These are phyloP conservation scores for Meyerozyma sp. DNA, from an alignment of 1,139 yeast species.

Conservation along the genomic window DNA sequence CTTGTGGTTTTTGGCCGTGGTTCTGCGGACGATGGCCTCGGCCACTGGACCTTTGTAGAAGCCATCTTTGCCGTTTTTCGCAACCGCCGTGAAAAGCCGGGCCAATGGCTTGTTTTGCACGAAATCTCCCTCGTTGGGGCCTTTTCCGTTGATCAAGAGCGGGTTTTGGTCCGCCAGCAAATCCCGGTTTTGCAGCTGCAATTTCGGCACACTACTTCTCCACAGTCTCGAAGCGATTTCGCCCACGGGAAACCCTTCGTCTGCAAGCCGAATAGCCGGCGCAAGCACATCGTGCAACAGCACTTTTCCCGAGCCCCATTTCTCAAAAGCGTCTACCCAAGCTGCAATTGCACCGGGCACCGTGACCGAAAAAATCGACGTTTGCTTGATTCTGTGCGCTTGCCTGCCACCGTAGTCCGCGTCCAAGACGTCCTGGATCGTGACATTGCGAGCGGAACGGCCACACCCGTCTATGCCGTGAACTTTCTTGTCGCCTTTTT, in stretches of 20 bases:
- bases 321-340: slow-evolving; percentile 62
- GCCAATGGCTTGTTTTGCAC: slow-evolving; percentile 53
- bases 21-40: slow-evolving; percentile 53
- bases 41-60: slow-evolving; percentile 70
- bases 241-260: slow-evolving; percentile 61
- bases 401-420: slow-evolving; percentile 38
- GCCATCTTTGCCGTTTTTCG: slow-evolving; percentile 54
- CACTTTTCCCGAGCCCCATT: slow-evolving; percentile 73
- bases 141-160: slow-evolving; percentile 30
- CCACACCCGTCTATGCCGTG: slow-evolving; percentile 78
- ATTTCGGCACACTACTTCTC: slow-evolving; percentile 32
- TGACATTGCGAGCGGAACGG: slow-evolving; percentile 50
- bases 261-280: slow-evolving; percentile 71
- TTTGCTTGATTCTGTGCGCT: slow-evolving; percentile 33
- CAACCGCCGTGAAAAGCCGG: slow-evolving; percentile 46
- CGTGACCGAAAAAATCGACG: slow-evolving; percentile 57
- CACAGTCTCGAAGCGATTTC: slow-evolving; percentile 55
- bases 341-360: slow-evolving; percentile 80
- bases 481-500: slow-evolving; percentile 41
- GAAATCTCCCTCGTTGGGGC: slow-evolving; percentile 59
- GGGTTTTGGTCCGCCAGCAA: slow-evolving; percentile 20
- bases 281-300: slow-evolving; percentile 51
- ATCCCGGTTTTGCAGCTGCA: slow-evolving; percentile 32
- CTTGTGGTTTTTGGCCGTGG: slow-evolving; percentile 50
- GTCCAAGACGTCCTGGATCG: slow-evolving; percentile 44